Base-by-base conservation (phyloP, 1,139 yeast genomes). In the Geotrichum europaeum region DNA sequence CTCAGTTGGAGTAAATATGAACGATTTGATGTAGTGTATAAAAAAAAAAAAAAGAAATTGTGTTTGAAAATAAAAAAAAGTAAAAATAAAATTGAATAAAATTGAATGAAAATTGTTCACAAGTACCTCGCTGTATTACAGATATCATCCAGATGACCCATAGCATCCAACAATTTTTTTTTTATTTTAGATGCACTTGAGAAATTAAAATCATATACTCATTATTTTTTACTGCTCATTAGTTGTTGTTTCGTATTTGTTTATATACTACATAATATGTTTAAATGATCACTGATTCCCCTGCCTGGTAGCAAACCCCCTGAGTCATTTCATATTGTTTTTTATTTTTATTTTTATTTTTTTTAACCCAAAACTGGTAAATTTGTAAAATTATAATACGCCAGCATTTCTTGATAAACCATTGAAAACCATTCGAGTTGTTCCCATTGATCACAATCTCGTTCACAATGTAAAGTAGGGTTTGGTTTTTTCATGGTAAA, bases 381-480 rank as follows among this genome's bases (percentile, higher is more conserved):
- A 36, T 59, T 58, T 28, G 63, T 61, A 50, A 65, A 64, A n/a
- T 65, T 66, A 53, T 67, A 60, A 40, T 62, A 67, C n/a, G 62
- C 65, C 51, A 65, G 57, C 69, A 67, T 66, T 54, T 67, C 69
- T 53, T 56, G 60, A 40, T 65, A 66, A 4, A 63, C 59, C 65
- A 65, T 64, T 7, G 64, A 61, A 43, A 65, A 67, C 64, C 66
- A 67, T 24, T 56, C 61, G 25, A 67, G 55, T 9, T 65, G 66
- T 55, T 65, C 67, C 65, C 68, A 65, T 58, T 66, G 57, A 5
- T 56, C 56, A 50, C 65, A 63, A 12, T 49, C 25, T 24, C 60
- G 51, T 47, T 60, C 60, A 56, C 60, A 62, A n/a, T 36, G 59
- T 5, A 57, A 22, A 12, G 28, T n/a, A 4, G 57, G 45, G 18